Base-by-base conservation (phyloP, 1,139 yeast species). In the Arxiozyma bovina region DNA sequence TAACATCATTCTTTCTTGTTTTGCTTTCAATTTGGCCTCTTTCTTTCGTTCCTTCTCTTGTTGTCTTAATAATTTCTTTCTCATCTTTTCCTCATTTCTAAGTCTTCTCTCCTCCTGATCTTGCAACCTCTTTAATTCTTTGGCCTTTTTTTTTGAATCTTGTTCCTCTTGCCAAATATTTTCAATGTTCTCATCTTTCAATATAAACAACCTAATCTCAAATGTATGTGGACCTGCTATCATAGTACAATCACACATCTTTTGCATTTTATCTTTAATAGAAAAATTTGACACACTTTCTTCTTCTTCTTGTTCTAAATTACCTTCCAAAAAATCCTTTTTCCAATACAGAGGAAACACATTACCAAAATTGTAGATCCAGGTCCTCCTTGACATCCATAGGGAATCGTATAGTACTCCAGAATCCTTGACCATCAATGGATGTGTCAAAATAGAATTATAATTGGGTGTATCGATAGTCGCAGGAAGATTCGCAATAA, bases 221-320 rank as follows among this genome's bases (percentile, higher is more conserved):
- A 88, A 87, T 0, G 74, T 71, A 70, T 93, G 99, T 0, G 96
- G 96, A 0, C 97, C 98, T 43, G 87, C 75, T 6, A 77, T 75
- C 73, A 90, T 70, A 0, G 75, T 72, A 55, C 91, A 82, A 61
- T 91, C 97, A 63, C 94, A 82, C 56, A 93, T 73, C 66, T 89
- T 89, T 55, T 89, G 87, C 96, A 91, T 90, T 53, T 84, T 84
- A 61, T 93, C 98, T 61, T 95, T 75, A 8, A 71, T 69, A n/a
- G 60, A 61, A 57, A 55, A 67, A 55, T 60, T 68, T n/a, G 25
- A 52, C 18, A 41, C 43, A 42, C 23, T 50, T 21, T 50, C 48
- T 4, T 46, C 55, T 11, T 48, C 46, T 4, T 46, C 54, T 58
- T 42, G 85, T 30, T 60, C 76, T 17, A 77, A 77, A 43, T 71